Percentiles rank a stretch among this genome's conserved stretches.
phyloP scores from a whole-genome alignment of 1,284 basidiomycete species.

The Vanrija pseudolonga region DNA sequence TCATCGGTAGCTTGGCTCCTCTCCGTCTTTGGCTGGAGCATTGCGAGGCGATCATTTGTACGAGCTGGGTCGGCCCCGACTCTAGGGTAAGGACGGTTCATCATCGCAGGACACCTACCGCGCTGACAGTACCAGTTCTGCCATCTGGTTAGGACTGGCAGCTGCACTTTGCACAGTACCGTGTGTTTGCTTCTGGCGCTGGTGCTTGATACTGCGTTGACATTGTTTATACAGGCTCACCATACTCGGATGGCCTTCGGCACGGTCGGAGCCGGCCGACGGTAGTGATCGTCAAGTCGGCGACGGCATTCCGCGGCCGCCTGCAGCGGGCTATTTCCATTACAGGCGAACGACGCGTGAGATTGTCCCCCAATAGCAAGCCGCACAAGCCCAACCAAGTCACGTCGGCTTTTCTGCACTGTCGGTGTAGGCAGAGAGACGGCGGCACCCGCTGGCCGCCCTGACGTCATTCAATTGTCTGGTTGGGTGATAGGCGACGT shows the following conservation, averaged over 20 bases:
- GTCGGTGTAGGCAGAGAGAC: too few relatives aligned
- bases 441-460: too few relatives aligned
- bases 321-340: constrained; percentile 43
- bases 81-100: constrained; percentile 32
- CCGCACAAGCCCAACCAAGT: neutral
- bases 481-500: too few relatives aligned
- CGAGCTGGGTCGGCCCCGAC: constrained; percentile 16
- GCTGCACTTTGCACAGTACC: constrained; percentile 31
- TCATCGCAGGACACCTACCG: too few relatives aligned
- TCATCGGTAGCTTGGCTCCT: constrained; percentile 33
- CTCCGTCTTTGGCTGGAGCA: constrained; percentile 46
- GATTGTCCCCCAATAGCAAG: constrained; percentile 18
- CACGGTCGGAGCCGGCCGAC: constrained; percentile 5
- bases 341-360: constrained; percentile 46
- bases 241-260: constrained; percentile 39
- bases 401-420: too few relatives aligned
- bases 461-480: too few relatives aligned
- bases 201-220: neutral
- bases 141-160: constrained; percentile 45
- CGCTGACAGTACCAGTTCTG: constrained; percentile 6
- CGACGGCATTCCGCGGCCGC: constrained; percentile 24
- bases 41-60: constrained; percentile 35
- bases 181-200: constrained; percentile 26
- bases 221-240: constrained; percentile 18
- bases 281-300: constrained; percentile 22